phyloP scores from a whole-genome alignment of 23 red algal genomes.

The Gracilaria domingensis region DNA sequence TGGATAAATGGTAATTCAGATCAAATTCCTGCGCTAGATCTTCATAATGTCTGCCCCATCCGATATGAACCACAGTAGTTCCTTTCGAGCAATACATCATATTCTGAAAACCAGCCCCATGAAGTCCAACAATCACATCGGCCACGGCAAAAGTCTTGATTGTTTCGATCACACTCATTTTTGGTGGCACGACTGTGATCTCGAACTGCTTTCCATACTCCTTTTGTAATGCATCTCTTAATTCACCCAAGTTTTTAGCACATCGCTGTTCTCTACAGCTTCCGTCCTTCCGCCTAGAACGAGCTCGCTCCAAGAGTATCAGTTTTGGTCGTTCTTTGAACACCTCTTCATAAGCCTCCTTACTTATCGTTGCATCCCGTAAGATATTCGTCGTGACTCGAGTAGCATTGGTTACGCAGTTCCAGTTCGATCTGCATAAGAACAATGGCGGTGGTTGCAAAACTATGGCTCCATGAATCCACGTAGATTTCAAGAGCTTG shows the following conservation, averaged over 20 bases:
- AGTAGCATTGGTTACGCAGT: neutral
- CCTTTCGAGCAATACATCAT: conserved; percentile 63
- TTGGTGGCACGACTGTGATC: conserved; percentile 23
- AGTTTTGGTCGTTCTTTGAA: conserved; percentile 11
- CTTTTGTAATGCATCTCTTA: conserved; percentile 33
- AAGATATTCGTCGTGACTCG: neutral
- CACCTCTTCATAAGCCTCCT: conserved; percentile 1
- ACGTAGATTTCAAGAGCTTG: neutral
- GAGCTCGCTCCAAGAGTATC: conserved; percentile 54
- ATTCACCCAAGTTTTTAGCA: conserved; percentile 51
- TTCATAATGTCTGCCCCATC: conserved; percentile 56
- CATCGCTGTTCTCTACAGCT: conserved; percentile 57
- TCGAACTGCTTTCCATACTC: conserved; percentile 29
- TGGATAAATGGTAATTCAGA: conserved; percentile 45
- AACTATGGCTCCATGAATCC: conserved; percentile 10
- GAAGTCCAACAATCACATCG: conserved; percentile 68
- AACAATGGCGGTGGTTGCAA: conserved; percentile 41
- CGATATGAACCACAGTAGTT: conserved; percentile 67
- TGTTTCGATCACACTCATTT: conserved; percentile 8
- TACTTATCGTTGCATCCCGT: neutral
- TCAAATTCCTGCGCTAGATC: conserved; percentile 30
- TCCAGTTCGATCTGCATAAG: neutral
- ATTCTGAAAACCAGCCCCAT: conserved; percentile 79
- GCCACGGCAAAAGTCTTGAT: conserved; percentile 46
- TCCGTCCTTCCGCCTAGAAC: conserved; percentile 18